Base-by-base conservation (phyloP, 2,329 filamentous ascomycete genomes). In the Rutstroemia sydowiana region DNA sequence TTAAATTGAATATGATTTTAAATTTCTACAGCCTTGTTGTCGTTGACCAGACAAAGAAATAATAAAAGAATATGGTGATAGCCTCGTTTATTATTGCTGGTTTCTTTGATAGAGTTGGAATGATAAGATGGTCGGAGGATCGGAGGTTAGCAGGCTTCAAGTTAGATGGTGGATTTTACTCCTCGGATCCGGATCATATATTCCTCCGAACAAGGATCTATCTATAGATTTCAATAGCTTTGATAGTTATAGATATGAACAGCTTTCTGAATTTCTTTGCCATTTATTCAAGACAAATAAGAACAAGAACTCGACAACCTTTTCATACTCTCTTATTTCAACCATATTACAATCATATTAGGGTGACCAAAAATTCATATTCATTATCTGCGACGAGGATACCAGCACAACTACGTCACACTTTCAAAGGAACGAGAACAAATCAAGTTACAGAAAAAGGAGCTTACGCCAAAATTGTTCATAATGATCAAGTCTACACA, bases 401-500 rank as follows among this genome's bases (percentile, higher is more conserved):
- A 26, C 8, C 20, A 39, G 5, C 34, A 8, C n/a, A 37, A 37
- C 34, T 18, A n/a, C 16, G 2, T 20, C 5, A 16, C 20, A 2
- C 36, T 39, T 16, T 3, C 16, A 16, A 39, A 18, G 14, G 20
- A 16, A 18, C 36, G 20, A 16, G 5, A 20, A 16, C n/a, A n/a
- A 39, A 16, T 20, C 16, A 21, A 10, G 20, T 10, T 16, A 20
- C 16, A 6, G 20, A 39, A 16, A 39, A 10, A 26, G 28, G 42
- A 57, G 23, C 46, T 46, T 26, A 16, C 23, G 39, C 47, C 13
- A 51, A 18, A 52, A 20, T 10, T 18, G 41, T 30, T 36, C 57
- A 63, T 56, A 40, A 68, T 67, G 90, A 92, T 95, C 65, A 82
- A 81, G 69, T 93, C 91, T 64, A 98, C 92, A 48, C 88, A 95